Evolutionary conservation across 2,329 filamentous ascomycete species (phyloP).

Genomic region (Pseudonectria foliicola): DNA sequence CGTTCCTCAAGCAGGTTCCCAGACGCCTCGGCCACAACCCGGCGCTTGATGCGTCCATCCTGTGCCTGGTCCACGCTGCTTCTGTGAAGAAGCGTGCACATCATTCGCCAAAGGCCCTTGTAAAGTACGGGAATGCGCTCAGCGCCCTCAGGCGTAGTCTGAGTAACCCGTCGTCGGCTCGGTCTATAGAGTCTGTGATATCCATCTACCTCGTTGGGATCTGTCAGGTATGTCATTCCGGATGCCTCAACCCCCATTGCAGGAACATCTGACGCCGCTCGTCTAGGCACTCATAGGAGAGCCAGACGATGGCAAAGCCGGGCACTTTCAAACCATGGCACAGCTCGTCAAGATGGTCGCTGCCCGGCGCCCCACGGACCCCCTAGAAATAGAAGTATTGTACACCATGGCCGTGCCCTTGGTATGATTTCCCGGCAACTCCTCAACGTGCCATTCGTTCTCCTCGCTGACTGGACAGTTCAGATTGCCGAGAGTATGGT

Average conservation of each 20-base stretch:
- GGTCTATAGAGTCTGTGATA: conserved; percentile 27
- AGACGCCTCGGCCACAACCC: conserved; percentile 36
- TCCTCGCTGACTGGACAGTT: neutral
- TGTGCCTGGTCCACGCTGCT: conserved; percentile 22
- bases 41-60: conserved; percentile 35
- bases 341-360: conserved; percentile 23
- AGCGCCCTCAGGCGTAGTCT: conserved; percentile 20
- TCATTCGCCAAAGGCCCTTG: conserved; percentile 16
- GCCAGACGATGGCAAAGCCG: conserved; percentile 16
- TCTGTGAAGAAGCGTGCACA: conserved; percentile 12
- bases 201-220: conserved; percentile 32
- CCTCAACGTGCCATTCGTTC: no score
- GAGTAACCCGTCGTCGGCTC: conserved; percentile 19
- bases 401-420: conserved; percentile 25
- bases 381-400: conserved; percentile 23
- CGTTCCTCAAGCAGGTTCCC: conserved; percentile 38
- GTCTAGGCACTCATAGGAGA: conserved; percentile 25
- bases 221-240: conserved; percentile 21
- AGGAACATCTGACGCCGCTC: neutral
- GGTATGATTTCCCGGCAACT: conserved; percentile 14
- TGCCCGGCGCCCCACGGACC: conserved; percentile 15
- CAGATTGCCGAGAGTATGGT: conserved; percentile 27
- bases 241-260: neutral
- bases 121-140: conserved; percentile 26
- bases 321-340: conserved; percentile 27